Evolutionary conservation across 2,329 filamentous ascomycete genomes (phyloP), one percentile per base, ranked within the genome.

Genomic region (Aspergillus persii): DNA sequence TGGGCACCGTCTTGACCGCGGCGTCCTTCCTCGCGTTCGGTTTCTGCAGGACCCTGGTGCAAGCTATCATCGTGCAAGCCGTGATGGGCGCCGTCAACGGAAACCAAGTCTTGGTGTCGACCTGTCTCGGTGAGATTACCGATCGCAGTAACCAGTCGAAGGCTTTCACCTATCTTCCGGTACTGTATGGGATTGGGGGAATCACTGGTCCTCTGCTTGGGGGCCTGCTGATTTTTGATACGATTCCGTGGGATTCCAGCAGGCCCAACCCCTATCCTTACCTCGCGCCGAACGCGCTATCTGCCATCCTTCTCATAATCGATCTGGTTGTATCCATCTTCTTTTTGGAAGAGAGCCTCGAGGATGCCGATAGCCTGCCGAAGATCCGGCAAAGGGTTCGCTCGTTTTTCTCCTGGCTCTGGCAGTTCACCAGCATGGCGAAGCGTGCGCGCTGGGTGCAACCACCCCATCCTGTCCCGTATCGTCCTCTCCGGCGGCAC

Each of bases 161-260:
- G 55, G 95, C 92, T 0, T 99, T 99, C 69, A 95, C 91, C 1
- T 99, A 96, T 79, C 80, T 99, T 47, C 95, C 95, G 0, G 89
- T 98, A 44, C 89, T 98, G n/a, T 99, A 99, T 75, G 94, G 94
- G 3, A 81, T 99, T 36, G 95, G 95, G 18, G 91, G 91, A 48
- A 96, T 99, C 61, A 95, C 93, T 0, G 95, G 95, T 0, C 95
- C 95, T 0, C 87, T 96, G 1, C 77, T 98, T n/a, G 95, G 95
- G 12, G 95, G 95, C 0, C 74, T 97, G 46, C 77, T 98, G 56
- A 90, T 96, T 0, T 85, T 88, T 49, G 82, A 81, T 50, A 71
- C 85, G 30, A 83, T 84, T 54, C 85, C 84, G 1, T 83, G 86
- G 65, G 74, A 82, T 29, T 74, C 77, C 23, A 78, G 77, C 30